phyloP scores from a whole-genome alignment of 257 asterid genomes.

The Capsicum pubescens region DNA sequence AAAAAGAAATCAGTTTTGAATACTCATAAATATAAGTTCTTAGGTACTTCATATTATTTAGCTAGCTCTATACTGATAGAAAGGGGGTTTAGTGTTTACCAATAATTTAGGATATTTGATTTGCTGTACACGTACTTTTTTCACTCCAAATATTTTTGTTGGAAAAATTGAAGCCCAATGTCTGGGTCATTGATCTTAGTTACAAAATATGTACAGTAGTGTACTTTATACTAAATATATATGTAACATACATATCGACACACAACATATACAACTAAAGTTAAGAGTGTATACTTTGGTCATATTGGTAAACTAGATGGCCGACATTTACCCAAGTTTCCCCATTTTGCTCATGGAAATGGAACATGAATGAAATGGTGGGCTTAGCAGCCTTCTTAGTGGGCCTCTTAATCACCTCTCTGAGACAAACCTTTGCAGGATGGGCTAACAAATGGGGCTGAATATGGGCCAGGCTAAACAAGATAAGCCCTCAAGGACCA shows the following conservation, averaged over 20 bases:
- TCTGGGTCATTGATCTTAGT: neutral
- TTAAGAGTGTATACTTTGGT: neutral
- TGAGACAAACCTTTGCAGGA: neutral
- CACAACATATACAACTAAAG: neutral
- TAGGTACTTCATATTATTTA: neutral
- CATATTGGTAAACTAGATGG: neutral
- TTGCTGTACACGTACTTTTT: conserved; percentile 13
- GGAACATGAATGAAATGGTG: conserved; percentile 16
- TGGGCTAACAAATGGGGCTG: neutral
- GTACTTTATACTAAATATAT: neutral
- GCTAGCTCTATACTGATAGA: conserved; percentile 10
- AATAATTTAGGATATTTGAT: neutral
- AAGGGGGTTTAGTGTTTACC: neutral
- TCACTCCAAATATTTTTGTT: neutral
- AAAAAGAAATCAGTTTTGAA: neutral
- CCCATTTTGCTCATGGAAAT: neutral
- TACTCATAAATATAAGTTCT: neutral
- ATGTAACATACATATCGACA: neutral
- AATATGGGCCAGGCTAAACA: neutral
- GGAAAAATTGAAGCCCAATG: neutral
- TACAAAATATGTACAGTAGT: too few species aligned
- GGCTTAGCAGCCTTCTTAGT: neutral
- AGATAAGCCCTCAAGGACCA: neutral
- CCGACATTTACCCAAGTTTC: neutral
- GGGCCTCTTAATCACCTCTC: neutral